phyloP scores from a whole-genome alignment of 345 rosid genomes.

The Rhodomyrtus tomentosa region DNA sequence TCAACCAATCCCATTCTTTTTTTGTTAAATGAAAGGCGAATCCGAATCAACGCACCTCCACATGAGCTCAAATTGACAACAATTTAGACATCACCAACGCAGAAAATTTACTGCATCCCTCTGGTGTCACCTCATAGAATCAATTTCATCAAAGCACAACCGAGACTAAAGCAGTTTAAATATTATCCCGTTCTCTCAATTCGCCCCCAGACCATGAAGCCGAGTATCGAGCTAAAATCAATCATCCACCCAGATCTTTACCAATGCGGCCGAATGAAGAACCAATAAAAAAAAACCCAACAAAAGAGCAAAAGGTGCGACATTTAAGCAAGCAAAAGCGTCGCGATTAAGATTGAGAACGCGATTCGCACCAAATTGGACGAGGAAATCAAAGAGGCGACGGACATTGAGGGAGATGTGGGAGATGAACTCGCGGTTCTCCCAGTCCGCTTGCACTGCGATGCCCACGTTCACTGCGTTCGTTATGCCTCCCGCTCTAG shows the following conservation, averaged over 20 bases:
- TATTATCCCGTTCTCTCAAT: background rate
- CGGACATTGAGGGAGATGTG: slow-evolving; percentile 96
- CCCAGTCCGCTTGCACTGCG: slow-evolving; percentile 99
- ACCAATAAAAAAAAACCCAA: background rate
- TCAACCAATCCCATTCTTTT: background rate
- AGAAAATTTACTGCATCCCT: background rate
- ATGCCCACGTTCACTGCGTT: slow-evolving; percentile 99
- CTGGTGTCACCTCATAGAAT: background rate
- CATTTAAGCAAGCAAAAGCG: background rate
- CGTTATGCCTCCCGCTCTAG: slow-evolving; percentile 92
- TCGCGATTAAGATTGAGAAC: too few relatives aligned
- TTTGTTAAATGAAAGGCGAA: background rate
- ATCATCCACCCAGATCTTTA: background rate
- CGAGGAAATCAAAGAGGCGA: slow-evolving; percentile 95
- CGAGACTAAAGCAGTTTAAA: background rate
- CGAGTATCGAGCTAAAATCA: background rate
- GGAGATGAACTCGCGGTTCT: slow-evolving; percentile 94
- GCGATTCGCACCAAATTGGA: slow-evolving; percentile 62
- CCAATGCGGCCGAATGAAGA: background rate
- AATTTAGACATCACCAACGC: background rate
- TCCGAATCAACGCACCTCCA: background rate
- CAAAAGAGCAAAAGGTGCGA: background rate
- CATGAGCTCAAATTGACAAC: background rate
- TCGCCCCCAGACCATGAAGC: background rate
- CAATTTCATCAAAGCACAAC: background rate